These are phyloP conservation scores for Davidsoniella neocaledoniae DNA, from an alignment of 2,329 filamentous ascomycete genomes.

Conservation along the genomic window DNA sequence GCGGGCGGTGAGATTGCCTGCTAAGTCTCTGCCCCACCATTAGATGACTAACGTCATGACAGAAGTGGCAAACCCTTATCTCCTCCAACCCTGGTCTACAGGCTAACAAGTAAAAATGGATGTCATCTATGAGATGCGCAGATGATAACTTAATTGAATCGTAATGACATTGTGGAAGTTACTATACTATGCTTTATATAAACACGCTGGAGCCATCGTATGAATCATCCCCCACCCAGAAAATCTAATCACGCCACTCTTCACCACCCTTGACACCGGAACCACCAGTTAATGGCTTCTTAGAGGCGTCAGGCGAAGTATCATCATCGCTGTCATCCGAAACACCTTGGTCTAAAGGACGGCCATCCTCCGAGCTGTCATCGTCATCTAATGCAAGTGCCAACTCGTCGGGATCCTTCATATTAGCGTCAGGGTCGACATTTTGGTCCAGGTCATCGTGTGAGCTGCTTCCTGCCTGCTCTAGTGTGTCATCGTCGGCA, in stretches of 20 bases:
- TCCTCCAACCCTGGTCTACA: too few species aligned
- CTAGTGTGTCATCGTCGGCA: slow-evolving; percentile 44
- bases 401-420: slow-evolving; percentile 50
- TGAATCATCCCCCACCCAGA: too few species aligned
- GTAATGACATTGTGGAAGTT: too few species aligned
- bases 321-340: slow-evolving; percentile 12
- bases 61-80: neutral
- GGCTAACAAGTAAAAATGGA: too few species aligned
- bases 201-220: too few species aligned
- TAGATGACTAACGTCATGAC: neutral
- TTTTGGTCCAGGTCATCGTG: slow-evolving; percentile 29
- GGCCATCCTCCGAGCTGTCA: slow-evolving; percentile 24
- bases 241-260: slow-evolving; percentile 27
- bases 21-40: too few species aligned
- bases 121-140: too few species aligned
- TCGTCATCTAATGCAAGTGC: slow-evolving; percentile 42
- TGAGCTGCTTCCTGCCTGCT: slow-evolving; percentile 25
- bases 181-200: too few species aligned
- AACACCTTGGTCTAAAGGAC: neutral
- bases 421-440: slow-evolving; percentile 45
- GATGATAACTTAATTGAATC: too few species aligned
- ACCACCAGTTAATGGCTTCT: slow-evolving; percentile 14
- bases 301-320: slow-evolving; percentile 2
- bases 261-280: slow-evolving; percentile 28
- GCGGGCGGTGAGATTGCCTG: too few species aligned